A percentile compares a stretch with the other conserved stretches of the same genome.
These are phyloP conservation scores for Leccinum variicolor DNA, from an alignment of 768 basidiomycete species.

Conservation along the genomic window DNA sequence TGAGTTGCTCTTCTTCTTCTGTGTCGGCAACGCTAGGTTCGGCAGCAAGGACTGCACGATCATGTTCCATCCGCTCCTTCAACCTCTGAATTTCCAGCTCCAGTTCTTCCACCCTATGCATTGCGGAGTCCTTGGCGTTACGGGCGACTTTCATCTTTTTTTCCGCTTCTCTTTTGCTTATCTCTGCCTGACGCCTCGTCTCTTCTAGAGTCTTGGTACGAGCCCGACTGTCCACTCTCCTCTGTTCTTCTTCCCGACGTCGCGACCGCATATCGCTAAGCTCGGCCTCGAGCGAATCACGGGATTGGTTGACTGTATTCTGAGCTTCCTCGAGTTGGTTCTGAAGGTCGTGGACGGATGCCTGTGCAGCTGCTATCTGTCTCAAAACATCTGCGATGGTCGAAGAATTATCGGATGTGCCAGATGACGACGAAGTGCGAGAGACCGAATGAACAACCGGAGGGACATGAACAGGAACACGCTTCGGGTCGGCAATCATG, in stretches of 20 bases:
- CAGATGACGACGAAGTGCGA: slow-evolving; percentile 20
- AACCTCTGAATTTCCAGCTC: slow-evolving; percentile 59
- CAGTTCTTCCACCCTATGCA: slow-evolving; percentile 53
- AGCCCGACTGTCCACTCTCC: slow-evolving; percentile 73
- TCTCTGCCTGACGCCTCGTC: slow-evolving; percentile 77
- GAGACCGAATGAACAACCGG: slow-evolving; percentile 23
- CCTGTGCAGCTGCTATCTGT: slow-evolving; percentile 63
- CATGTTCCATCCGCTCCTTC: slow-evolving; percentile 51
- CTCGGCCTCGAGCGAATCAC: slow-evolving; percentile 63
- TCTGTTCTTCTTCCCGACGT: slow-evolving; percentile 81
- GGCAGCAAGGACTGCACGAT: slow-evolving; percentile 48
- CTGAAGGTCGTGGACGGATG: slow-evolving; percentile 64
- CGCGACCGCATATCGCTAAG: slow-evolving; percentile 68
- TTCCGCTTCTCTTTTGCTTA: slow-evolving; percentile 78
- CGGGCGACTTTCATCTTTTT: slow-evolving; percentile 77
- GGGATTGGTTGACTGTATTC: slow-evolving; percentile 52
- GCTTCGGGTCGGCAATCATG: slow-evolving; percentile 23
- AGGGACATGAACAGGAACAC: slow-evolving; percentile 26
- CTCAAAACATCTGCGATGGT: slow-evolving; percentile 71
- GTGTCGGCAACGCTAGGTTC: slow-evolving; percentile 42
- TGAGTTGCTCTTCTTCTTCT: slow-evolving; percentile 44
- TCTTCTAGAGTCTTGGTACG: slow-evolving; percentile 88
- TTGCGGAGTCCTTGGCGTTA: slow-evolving; percentile 58
- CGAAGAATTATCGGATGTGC: slow-evolving; percentile 57
- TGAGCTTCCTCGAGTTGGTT: slow-evolving; percentile 66